phyloP scores from a whole-genome alignment of 192 early-diverging fungal species.

The Coemansia sp. region DNA sequence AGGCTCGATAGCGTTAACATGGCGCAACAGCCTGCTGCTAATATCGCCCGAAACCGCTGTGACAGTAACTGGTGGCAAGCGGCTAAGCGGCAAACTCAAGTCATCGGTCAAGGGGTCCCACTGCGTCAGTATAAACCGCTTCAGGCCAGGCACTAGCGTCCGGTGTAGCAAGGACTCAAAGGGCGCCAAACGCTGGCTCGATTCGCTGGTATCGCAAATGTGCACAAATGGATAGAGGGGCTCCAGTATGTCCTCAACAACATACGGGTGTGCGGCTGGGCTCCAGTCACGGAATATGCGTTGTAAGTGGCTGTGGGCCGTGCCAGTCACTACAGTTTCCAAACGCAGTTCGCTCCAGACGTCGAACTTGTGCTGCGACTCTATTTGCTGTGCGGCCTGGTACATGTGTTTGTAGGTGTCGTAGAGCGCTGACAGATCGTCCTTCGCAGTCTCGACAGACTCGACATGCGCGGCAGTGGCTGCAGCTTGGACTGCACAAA shows the following conservation, averaged over 20 bases:
- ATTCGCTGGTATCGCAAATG: neutral
- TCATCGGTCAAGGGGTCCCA: constrained; percentile 42
- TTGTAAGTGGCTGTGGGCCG: constrained; percentile 8
- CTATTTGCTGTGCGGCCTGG: constrained; percentile 3
- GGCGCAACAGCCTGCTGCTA: constrained; percentile 18
- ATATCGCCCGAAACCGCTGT: constrained; percentile 18
- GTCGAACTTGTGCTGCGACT: constrained; percentile 21
- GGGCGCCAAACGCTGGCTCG: constrained; percentile 23
- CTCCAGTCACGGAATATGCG: constrained; percentile 27
- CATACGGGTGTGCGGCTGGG: constrained; percentile 9
- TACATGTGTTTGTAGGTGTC: constrained; percentile 13
- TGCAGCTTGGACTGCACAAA: constrained; percentile 7
- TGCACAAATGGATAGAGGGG: constrained; percentile 20
- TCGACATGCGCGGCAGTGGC: neutral
- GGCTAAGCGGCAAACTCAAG: constrained; percentile 11
- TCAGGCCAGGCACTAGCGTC: constrained; percentile 32
- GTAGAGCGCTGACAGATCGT: constrained; percentile 12
- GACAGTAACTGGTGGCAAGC: constrained; percentile 16
- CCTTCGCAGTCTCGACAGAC: neutral
- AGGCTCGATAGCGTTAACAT: constrained; percentile 23
- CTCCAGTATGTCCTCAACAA: constrained; percentile 12
- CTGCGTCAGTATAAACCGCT: constrained; percentile 30
- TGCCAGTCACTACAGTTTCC: constrained; percentile 27
- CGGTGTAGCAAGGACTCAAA: constrained; percentile 37
- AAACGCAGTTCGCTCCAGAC: constrained; percentile 44